Evolutionary conservation across 129 eudicot genomes (phyloP), one percentile per base, ranked within the genome.

Genomic region (Apium graveolens): DNA sequence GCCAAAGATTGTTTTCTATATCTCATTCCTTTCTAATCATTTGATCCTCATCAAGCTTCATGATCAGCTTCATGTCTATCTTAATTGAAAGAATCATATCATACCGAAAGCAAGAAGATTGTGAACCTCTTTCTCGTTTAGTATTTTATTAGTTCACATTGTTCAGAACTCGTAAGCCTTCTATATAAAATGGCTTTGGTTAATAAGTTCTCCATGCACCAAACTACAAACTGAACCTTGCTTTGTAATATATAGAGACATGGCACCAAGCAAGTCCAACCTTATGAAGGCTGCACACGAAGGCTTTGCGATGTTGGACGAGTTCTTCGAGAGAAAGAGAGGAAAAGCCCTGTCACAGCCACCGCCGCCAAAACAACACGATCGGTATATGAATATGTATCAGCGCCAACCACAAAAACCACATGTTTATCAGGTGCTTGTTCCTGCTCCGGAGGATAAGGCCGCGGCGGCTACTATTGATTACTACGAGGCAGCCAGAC

Each of bases 231-330:
- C 0, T 39, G 38, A 83, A 43, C 79, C 44, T 76, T 73, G 74
- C 62, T 77, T 43, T 43, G 3, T 43, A 9, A 43, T 10, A 43
- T 10, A 43, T 3, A 43, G 45, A 72, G 16, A 38, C 29, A 87
- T 87, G 88, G 82, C 88, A 74, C 82, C 82, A 29, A 82, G 83
- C 12, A 75, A 80, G 78, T 49, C 49, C 37, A 48, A 82, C 63
- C 75, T 73, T 65, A 20, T 68, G 26, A 60, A 76, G 51, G 76
- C 69, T 65, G 90, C 82, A 41, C 31, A 62, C 9, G 86, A 87
- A 69, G 27, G 83, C 62, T 84, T 78, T 80, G 78, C 32, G 11
- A 43, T 53, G 83, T 76, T 48, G 78, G 86, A 87, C 44, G 87
- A 84, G 29, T 68, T 80, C 63, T 55, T 71, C 53, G 83, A 77